These are phyloP conservation scores for Psidium friedrichsthalianum DNA, from an alignment of 345 rosid species.

Conservation along the genomic window DNA sequence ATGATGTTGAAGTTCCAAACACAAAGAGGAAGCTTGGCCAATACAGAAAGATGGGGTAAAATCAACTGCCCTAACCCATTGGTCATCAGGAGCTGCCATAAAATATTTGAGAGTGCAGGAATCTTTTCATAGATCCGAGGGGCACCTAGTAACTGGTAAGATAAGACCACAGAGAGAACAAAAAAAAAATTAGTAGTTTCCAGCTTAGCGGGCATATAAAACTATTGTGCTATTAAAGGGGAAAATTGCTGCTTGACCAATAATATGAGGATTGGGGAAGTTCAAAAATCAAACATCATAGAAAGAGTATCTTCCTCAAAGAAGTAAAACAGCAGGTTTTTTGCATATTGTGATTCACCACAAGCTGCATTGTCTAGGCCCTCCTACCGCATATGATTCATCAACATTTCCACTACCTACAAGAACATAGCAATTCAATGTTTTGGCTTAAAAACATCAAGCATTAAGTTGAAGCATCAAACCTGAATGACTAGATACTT, in stretches of 20 bases:
- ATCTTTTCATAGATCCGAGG: conserved; percentile 16
- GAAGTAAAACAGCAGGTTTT: not conserved
- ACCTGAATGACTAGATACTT: conserved; percentile 27
- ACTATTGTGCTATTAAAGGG: not conserved
- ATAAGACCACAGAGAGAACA: not conserved
- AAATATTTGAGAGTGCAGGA: conserved; percentile 1
- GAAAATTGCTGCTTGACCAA: not conserved
- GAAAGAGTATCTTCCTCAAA: not conserved
- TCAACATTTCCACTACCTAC: not conserved
- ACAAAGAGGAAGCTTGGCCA: conserved; percentile 39
- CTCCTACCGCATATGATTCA: not conserved
- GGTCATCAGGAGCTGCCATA: conserved; percentile 19
- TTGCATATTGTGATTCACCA: not conserved
- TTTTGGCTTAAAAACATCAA: not conserved
- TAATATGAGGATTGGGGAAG: not conserved
- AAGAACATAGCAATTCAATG: not conserved
- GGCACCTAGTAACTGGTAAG: conserved; percentile 16
- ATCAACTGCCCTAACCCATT: conserved; percentile 39
- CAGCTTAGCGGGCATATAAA: not conserved
- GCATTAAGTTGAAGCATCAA: not conserved
- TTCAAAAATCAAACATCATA: not conserved
- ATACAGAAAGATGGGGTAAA: conserved; percentile 31
- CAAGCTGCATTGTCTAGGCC: not conserved
- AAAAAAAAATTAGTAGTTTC: not conserved
- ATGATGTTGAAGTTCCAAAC: conserved; percentile 29